Percentiles rank a stretch among this genome's conserved stretches.
phyloP scores from a whole-genome alignment of 768 basidiomycete species.

The Dioszegia aurantiaca region DNA sequence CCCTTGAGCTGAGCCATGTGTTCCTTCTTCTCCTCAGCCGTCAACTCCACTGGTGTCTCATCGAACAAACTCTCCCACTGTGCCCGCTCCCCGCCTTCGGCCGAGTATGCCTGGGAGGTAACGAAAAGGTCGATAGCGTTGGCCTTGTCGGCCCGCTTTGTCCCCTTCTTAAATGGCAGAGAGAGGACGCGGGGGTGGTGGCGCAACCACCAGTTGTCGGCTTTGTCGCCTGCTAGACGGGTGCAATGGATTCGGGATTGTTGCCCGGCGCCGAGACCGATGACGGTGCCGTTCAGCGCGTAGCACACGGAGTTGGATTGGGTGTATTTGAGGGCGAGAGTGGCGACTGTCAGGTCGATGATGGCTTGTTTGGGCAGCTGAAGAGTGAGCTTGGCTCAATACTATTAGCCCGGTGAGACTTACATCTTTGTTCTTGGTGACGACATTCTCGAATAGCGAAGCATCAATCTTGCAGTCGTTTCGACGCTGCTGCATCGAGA shows the following conservation, averaged over 20 bases:
- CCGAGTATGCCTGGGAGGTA: constrained; percentile 66
- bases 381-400: constrained; percentile 5
- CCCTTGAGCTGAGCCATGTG: constrained; percentile 74
- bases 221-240: constrained; percentile 91
- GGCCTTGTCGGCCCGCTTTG: constrained; percentile 96
- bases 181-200: constrained; percentile 90
- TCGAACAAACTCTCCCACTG: constrained; percentile 93
- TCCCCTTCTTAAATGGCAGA: constrained; percentile 94
- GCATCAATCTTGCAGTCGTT: constrained; percentile 85
- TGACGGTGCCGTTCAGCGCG: constrained; percentile 82
- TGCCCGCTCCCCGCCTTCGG: constrained; percentile 81
- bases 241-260: constrained; percentile 99
- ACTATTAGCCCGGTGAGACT: too few relatives aligned
- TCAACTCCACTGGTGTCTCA: constrained; percentile 63
- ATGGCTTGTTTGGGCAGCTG: constrained; percentile 74
- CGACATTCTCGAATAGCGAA: constrained; percentile 77
- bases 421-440: constrained; percentile 82
- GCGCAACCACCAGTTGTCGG: constrained; percentile 99
- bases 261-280: constrained; percentile 95
- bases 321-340: constrained; percentile 95
- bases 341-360: constrained; percentile 93
- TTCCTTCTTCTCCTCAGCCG: constrained; percentile 66
- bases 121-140: constrained; percentile 98
- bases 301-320: constrained; percentile 99
- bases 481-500: constrained; percentile 81